phyloP scores from a whole-genome alignment of 202 grass and related monocot species.

The Saccharum hybrid region DNA sequence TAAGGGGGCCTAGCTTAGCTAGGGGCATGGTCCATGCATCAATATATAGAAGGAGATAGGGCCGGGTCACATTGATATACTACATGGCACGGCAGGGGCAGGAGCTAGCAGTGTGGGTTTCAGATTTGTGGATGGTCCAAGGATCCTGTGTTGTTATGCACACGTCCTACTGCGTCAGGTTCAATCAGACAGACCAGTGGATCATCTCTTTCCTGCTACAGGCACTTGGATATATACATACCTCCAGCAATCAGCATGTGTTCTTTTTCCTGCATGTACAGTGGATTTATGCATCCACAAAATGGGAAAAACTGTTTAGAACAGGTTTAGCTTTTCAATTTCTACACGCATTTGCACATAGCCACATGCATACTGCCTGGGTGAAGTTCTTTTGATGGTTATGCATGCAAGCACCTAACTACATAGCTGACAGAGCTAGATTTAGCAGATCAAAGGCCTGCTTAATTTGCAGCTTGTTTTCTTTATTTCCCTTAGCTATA shows the following conservation, averaged over 20 bases:
- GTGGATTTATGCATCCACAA: background rate
- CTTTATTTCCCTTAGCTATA: slow-evolving; percentile 17
- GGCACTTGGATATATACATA: background rate
- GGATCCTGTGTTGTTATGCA: slow-evolving; percentile 38
- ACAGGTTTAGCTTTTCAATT: background rate
- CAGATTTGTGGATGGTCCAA: slow-evolving; percentile 52
- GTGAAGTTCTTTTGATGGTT: background rate
- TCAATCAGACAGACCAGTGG: slow-evolving; percentile 34
- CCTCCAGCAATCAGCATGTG: background rate
- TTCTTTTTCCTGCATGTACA: background rate
- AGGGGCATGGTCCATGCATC: slow-evolving; percentile 37
- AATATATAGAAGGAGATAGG: background rate
- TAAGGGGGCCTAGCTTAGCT: background rate
- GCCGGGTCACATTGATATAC: background rate
- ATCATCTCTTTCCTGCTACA: slow-evolving; percentile 36
- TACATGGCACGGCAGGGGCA: background rate
- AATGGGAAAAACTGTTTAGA: background rate
- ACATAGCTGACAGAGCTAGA: background rate
- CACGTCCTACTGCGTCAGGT: slow-evolving; percentile 43
- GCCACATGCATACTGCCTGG: background rate
- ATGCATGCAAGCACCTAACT: background rate
- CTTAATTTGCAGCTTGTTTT: slow-evolving; percentile 10
- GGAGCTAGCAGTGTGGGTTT: slow-evolving; percentile 23
- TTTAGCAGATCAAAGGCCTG: slow-evolving; percentile 23
- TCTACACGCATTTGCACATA: background rate